phyloP scores from a whole-genome alignment of 345 rosid genomes.

The Brassica cretica region DNA sequence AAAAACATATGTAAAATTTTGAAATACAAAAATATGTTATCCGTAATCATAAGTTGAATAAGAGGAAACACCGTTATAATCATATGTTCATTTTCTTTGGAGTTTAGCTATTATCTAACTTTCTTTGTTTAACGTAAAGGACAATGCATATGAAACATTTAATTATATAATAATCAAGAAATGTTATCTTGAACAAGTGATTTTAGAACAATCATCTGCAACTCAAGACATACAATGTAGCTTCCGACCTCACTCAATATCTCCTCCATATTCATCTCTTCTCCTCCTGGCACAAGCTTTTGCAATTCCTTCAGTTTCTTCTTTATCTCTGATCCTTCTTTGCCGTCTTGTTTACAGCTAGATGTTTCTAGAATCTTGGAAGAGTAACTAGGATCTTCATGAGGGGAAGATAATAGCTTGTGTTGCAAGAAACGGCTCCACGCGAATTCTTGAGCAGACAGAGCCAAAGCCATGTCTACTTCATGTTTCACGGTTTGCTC shows the following conservation, averaged over 20 bases:
- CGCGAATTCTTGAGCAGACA: slow-evolving; percentile 43
- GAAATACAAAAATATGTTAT: background rate
- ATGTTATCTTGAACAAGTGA: slow-evolving; percentile 31
- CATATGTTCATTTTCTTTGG: background rate
- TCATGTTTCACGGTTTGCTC: slow-evolving; percentile 40
- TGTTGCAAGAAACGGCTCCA: slow-evolving; percentile 46
- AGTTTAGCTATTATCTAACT: background rate
- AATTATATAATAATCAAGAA: slow-evolving; percentile 13
- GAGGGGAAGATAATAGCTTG: slow-evolving; percentile 29
- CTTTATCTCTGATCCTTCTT: slow-evolving; percentile 19
- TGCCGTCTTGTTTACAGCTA: slow-evolving; percentile 18
- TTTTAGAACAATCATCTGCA: slow-evolving; percentile 41
- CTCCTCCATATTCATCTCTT: slow-evolving; percentile 38
- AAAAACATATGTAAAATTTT: background rate
- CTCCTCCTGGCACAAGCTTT: slow-evolving; percentile 47
- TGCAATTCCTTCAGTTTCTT: slow-evolving; percentile 33
- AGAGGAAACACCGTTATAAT: background rate
- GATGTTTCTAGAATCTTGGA: slow-evolving; percentile 13
- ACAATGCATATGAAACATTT: slow-evolving; percentile 1
- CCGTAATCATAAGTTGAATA: background rate
- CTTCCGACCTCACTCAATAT: slow-evolving; percentile 44
- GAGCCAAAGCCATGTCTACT: slow-evolving; percentile 47
- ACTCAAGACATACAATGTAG: slow-evolving; percentile 49
- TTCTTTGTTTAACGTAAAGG: background rate
- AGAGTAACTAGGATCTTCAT: slow-evolving; percentile 18